Conservation (phyloP, 2,329 filamentous ascomycete species). For the Pseudopithomyces chartarum region DNA sequence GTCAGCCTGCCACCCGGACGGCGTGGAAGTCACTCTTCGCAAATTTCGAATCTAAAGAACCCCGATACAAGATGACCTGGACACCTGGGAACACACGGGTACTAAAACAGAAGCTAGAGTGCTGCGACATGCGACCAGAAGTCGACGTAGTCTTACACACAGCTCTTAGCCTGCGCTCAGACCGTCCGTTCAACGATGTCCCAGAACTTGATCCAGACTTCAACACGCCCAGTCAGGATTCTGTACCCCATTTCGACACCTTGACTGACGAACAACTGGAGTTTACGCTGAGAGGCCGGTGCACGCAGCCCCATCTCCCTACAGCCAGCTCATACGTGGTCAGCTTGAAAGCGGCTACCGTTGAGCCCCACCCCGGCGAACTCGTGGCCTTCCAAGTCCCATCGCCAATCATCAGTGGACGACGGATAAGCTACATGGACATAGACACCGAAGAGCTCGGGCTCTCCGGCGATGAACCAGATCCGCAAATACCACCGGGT, state of each 20-base stretch:
- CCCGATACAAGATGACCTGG: conserved; percentile 43
- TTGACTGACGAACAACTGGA: conserved; percentile 39
- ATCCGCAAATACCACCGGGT: conserved; percentile 6
- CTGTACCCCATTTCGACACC: conserved; percentile 36
- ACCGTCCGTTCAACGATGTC: conserved; percentile 2
- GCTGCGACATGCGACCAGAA: conserved; percentile 41
- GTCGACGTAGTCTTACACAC: conserved; percentile 43
- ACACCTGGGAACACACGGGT: conserved; percentile 42
- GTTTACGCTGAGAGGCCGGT: conserved; percentile 40
- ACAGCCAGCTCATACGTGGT: conserved; percentile 24
- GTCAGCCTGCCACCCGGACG: conserved; percentile 6
- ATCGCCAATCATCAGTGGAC: conserved; percentile 26
- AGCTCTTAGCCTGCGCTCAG: conserved; percentile 39
- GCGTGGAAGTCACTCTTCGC: conserved; percentile 10
- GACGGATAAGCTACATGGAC: conserved; percentile 46
- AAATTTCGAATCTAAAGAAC: conserved; percentile 25
- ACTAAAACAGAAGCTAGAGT: conserved; percentile 44
- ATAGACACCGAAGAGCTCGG: conserved; percentile 35
- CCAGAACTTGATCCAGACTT: conserved; percentile 33
- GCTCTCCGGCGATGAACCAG: conserved; percentile 14
- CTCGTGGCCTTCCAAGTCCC: conserved; percentile 32
- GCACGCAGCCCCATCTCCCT: conserved; percentile 27
- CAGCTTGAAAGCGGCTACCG: conserved; percentile 20
- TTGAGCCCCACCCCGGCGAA: conserved; percentile 20
- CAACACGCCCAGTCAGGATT: conserved; percentile 41